Evolutionary conservation across 1,284 basidiomycete genomes (phyloP), one percentile per base, ranked within the genome.

Genomic region (Baeospora myosura): DNA sequence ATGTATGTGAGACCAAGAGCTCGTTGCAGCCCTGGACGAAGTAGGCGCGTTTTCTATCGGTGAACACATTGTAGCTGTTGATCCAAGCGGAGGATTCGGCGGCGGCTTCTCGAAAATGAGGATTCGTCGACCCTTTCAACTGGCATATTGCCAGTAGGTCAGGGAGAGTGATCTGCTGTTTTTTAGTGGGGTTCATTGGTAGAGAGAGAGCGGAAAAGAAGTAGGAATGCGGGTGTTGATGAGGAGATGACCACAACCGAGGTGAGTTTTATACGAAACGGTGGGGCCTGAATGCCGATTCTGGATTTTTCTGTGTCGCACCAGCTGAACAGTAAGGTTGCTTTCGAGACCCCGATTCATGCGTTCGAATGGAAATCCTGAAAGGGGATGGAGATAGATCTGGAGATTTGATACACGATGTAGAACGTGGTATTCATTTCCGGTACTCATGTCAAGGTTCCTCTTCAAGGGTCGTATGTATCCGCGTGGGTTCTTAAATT

Each of bases 41-140:
- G 59, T 74, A 75, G 21, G 71, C 69, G 33, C 71, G 73, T 55
- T 79, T 80, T 50, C 69, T 65, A 56, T 78, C 72, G 33, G 71
- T 71, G 57, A 84, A 74, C 42, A 77, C 60, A 41, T 74, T 61
- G 61, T 72, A 79, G 49, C 69, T 68, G 52, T 77, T 74, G 48
- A 80, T 69, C 81, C 82, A 84, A 25, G 68, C 65, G 2, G 71
- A 68, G 23, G 78, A 81, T 48, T 74, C 74, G 1, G 67, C 68
- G 11, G 69, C 68, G 18, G 71, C 78, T 45, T 67, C 62, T 34
- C 64, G 60, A 55, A 78, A 78, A 61, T 78, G 62, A 30, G 76
- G 73, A 53, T 77, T 82, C 3, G 61, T 65, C 3, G 54, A 56
- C 29, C 63, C 63, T 41, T 66, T 60, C 47, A 77, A 62, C 14